These are phyloP conservation scores for Diplodia scrobiculata DNA, from an alignment of 2,329 filamentous ascomycete genomes.

Conservation along the genomic window DNA sequence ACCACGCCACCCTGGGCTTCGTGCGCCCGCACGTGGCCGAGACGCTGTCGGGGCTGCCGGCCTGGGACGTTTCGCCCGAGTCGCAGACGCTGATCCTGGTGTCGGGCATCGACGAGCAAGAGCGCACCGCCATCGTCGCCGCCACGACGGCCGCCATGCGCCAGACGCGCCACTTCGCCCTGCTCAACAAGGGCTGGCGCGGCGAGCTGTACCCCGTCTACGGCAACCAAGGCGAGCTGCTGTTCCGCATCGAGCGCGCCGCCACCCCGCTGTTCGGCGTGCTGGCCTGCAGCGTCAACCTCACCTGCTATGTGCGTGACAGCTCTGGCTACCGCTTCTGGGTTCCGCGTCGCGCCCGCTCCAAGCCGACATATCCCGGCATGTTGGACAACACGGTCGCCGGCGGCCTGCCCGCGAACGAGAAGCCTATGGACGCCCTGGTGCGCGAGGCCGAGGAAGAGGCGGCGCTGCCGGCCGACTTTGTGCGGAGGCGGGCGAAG, in stretches of 20 bases:
- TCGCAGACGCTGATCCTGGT: conserved; percentile 64
- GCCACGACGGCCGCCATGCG: conserved; percentile 69
- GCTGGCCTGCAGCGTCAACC: conserved; percentile 49
- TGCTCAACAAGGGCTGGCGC: conserved; percentile 58
- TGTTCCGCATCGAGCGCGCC: conserved; percentile 49
- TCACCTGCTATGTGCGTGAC: conserved; percentile 44
- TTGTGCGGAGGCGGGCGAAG: conserved; percentile 64
- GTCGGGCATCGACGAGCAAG: conserved; percentile 61
- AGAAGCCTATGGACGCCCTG: conserved; percentile 77
- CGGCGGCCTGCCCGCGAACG: conserved; percentile 77
- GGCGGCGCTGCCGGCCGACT: conserved; percentile 70
- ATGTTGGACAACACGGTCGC: conserved; percentile 96
- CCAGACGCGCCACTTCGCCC: conserved; percentile 67
- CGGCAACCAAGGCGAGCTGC: conserved; percentile 41
- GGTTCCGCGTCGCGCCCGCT: conserved; percentile 73
- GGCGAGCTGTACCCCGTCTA: conserved; percentile 49
- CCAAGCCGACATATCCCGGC: conserved; percentile 84
- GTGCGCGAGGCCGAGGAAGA: conserved; percentile 88
- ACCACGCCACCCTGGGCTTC: conserved; percentile 63
- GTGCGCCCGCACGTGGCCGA: conserved; percentile 64
- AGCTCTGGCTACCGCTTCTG: conserved; percentile 69
- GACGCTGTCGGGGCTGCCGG: conserved; percentile 57
- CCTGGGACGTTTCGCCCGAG: conserved; percentile 62
- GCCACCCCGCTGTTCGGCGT: conserved; percentile 50
- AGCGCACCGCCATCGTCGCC: conserved; percentile 62